These are phyloP conservation scores for Viola pubescens DNA, from an alignment of 441 rosid genomes.

Conservation along the genomic window DNA sequence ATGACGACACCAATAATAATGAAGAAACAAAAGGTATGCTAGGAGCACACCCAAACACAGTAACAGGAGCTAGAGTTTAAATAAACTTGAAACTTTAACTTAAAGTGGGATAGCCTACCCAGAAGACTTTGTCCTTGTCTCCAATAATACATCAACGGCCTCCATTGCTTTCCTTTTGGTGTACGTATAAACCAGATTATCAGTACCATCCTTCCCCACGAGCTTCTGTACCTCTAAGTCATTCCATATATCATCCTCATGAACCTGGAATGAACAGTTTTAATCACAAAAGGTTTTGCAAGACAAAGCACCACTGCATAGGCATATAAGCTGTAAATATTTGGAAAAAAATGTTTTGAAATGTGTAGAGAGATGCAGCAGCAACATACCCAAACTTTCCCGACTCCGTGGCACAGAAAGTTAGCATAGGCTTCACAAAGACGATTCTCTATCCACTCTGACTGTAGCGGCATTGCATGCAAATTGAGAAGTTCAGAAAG, in stretches of 20 bases:
- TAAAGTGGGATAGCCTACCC: slow-evolving; percentile 40
- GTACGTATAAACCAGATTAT: slow-evolving; percentile 27
- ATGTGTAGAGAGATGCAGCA: slow-evolving; percentile 4
- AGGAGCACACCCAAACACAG: slow-evolving; percentile 4
- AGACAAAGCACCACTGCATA: no score
- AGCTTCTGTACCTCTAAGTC: slow-evolving; percentile 37
- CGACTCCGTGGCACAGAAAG: slow-evolving; percentile 54
- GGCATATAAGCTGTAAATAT: background rate
- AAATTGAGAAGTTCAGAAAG: slow-evolving; percentile 17
- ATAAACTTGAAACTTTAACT: background rate
- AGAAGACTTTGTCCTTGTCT: slow-evolving; percentile 39
- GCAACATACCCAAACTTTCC: slow-evolving; percentile 55
- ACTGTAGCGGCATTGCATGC: slow-evolving; percentile 39
- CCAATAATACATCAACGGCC: slow-evolving; percentile 31
- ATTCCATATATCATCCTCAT: slow-evolving; percentile 51
- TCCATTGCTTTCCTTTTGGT: slow-evolving; percentile 50
- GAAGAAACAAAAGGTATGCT: background rate
- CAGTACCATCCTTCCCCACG: slow-evolving; percentile 29
- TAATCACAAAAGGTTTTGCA: no score
- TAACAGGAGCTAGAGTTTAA: slow-evolving; percentile 3
- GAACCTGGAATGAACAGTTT: slow-evolving; percentile 34
- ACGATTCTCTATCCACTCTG: slow-evolving; percentile 45
- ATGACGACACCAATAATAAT: background rate
- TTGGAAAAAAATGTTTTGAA: slow-evolving; percentile 2
- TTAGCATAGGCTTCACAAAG: slow-evolving; percentile 59